Base-by-base conservation (phyloP, 2,329 filamentous ascomycete genomes). In the Fusarium torreyae region DNA sequence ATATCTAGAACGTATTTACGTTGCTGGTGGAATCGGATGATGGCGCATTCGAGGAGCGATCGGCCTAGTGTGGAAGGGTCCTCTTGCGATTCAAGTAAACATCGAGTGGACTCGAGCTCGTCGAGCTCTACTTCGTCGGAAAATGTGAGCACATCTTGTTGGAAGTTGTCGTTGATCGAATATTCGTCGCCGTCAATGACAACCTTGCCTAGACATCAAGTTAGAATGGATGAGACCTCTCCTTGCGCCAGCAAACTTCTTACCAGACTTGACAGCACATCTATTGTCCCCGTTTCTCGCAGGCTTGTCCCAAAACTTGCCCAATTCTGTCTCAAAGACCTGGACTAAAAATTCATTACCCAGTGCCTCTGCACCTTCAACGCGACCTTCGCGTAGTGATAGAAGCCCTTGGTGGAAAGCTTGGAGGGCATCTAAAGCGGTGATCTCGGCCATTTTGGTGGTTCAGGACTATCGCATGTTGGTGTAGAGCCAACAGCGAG, bases 81-180 rank as follows among this genome's bases (percentile, higher is more conserved):
- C 38, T 89, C 86, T 76, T 93, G 88, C 18, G 92, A 90, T 57
- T 91, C 89, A 52, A 97, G 83, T 59, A 97, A 88, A 50, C 96
- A 87, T 70, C 87, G 86, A 11, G 94, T 92, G 18, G 95, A 92
- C 73, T 96, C 89, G 59, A 97, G 78, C 80, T 99, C 97, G 80
- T 99, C 94, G 53, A 99, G 85, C 74, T 97, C 91, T 66, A 98
- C 85, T 72, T 94, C 93, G 79, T 98, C 94, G 57, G 95, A 92
- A 38, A 99, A 85, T 73, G 93, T 88, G 33, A 97, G 85, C 24
- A 90, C 88, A 71, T 91, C 89, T 79, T 97, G 91, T 76, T 95
- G 90, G 80, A 99, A 98, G 66, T 94, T 90, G 57, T 92, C 87
- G 80, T 97, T 98, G 82, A 99, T 84, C 22, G 86, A 83, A 79